Evolutionary conservation across 176 grass and related monocot species (phyloP).

Genomic region (Oryza nivara): DNA sequence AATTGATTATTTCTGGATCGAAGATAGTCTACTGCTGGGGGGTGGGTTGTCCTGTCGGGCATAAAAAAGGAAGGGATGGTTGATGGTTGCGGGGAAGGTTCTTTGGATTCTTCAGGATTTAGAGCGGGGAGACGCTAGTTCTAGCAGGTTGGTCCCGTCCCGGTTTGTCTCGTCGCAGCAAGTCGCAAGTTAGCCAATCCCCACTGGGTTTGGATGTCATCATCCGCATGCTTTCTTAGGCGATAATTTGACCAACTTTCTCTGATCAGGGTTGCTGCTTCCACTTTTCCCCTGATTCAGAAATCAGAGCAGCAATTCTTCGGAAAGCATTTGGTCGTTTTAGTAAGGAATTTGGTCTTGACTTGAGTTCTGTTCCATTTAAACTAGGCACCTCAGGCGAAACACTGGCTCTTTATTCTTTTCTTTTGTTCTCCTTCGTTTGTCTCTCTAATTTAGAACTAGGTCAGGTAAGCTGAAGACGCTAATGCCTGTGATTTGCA

Average conservation of each 20-base stretch:
- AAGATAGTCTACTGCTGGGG: neutral
- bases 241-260: conserved; percentile 9
- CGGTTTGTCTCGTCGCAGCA: conserved; percentile 22
- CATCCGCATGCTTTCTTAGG: neutral
- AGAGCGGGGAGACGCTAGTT: neutral
- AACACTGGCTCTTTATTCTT: neutral
- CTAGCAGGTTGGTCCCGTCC: conserved; percentile 32
- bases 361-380: conserved; percentile 19
- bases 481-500: neutral
- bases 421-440: neutral
- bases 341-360: conserved; percentile 1
- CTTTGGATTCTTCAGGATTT: conserved; percentile 19
- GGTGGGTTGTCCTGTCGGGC: conserved; percentile 17
- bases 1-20: no score
- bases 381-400: neutral
- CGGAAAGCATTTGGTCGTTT: neutral
- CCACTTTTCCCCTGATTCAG: neutral
- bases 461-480: neutral
- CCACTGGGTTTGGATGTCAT: neutral
- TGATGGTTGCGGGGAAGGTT: conserved; percentile 22
- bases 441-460: neutral
- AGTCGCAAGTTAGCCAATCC: neutral
- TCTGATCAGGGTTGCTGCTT: neutral
- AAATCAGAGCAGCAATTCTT: neutral
- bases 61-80: neutral